Evolutionary conservation across 2,329 filamentous ascomycete species (phyloP).

Genomic region (Akanthomyces dipterigenus): DNA sequence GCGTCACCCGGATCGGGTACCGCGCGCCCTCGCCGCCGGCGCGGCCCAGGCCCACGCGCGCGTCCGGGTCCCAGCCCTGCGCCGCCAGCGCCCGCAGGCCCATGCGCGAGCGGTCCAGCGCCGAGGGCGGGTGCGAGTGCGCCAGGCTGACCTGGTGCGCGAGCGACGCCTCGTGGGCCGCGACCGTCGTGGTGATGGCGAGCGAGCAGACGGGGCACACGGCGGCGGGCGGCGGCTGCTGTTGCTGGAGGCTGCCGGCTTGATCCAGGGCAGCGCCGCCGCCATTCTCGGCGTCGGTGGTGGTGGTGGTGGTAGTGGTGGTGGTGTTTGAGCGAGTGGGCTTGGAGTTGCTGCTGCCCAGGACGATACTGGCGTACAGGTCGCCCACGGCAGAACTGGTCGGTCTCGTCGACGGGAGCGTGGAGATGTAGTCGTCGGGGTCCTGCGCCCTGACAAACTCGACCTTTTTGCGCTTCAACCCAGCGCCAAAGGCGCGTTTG

Average conservation of each 20-base stretch:
- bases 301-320: neutral
- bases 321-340: neutral
- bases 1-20: slow-evolving; percentile 64
- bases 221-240: slow-evolving; percentile 10
- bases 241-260: neutral
- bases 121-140: slow-evolving; percentile 66
- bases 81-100: slow-evolving; percentile 59
- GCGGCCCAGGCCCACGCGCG: slow-evolving; percentile 63
- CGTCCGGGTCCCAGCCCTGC: slow-evolving; percentile 70
- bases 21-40: slow-evolving; percentile 55
- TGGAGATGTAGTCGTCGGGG: slow-evolving; percentile 24
- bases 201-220: slow-evolving; percentile 32
- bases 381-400: slow-evolving; percentile 40
- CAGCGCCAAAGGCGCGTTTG: slow-evolving; percentile 48
- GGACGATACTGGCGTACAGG: slow-evolving; percentile 60
- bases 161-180: slow-evolving; percentile 53
- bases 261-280: slow-evolving; percentile 14
- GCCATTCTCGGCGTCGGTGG: slow-evolving; percentile 14
- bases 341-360: slow-evolving; percentile 33
- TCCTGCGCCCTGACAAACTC: slow-evolving; percentile 51
- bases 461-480: slow-evolving; percentile 46
- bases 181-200: slow-evolving; percentile 24
- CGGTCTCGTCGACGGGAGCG: slow-evolving; percentile 19
- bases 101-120: slow-evolving; percentile 63
- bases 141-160: slow-evolving; percentile 64